Evolutionary conservation across 1,284 basidiomycete genomes (phyloP), one percentile per base, ranked within the genome.

Genomic region (Trametes pubescens): DNA sequence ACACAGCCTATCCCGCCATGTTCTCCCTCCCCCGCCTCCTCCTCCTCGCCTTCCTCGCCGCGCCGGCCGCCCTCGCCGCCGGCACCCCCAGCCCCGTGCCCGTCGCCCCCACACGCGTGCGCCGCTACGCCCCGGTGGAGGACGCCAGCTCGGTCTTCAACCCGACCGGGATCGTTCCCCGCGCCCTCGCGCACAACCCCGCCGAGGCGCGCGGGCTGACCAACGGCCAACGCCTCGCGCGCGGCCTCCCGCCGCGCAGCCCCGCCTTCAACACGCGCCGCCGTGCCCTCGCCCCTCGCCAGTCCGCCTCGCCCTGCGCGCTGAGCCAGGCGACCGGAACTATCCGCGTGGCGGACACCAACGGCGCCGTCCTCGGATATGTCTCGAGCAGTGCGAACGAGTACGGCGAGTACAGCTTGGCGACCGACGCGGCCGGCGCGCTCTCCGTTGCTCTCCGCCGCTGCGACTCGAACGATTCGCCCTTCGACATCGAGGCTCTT

Each of bases 1-100:
- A 10, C 37, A 37, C 56, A 79, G 0, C 69, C 84, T 38, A 83
- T 83, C 66, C 71, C 80, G 80, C 81, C 1, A 83, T 84, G 64
- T 80, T 82, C 44, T 84, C 76, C 22, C 61, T 84, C 43, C 71
- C 76, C 24, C 76, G 63, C 38, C 61, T 73, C 40, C 47, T 77
- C 40, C 59, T 70, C 24, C 34, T 65, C 26, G 73, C 70, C 7
- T 59, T 77, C 9, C 62, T 77, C 48, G 59, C 69, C 53, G 62
- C 72, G 22, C 72, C 69, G 51, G 77, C 74, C 54, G 62, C 62
- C 24, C 62, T 78, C 40, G 72, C 75, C 34, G 59, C 58, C 18
- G 52, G 69, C 16, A 68, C 76, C 35, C 72, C 74, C 5, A 52
- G 60, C 47, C 11, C 75, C 48, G 69, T 77, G 54, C 66, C 72